phyloP scores from a whole-genome alignment of 306 rosid species.

The Aeschynomene evenia region DNA sequence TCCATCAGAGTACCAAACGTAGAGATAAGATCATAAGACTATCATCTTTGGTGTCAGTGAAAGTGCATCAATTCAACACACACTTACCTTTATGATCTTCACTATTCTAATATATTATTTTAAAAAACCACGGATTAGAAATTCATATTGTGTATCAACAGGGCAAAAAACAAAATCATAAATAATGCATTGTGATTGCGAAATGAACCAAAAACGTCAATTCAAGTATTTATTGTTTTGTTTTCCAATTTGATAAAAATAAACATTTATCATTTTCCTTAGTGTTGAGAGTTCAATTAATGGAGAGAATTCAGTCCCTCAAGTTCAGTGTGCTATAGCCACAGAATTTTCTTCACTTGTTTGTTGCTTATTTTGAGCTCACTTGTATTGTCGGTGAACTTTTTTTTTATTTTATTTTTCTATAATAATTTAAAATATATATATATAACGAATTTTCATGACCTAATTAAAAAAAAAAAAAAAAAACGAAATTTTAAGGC shows the following conservation, averaged over 20 bases:
- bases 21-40: constrained; percentile 28
- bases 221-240: background rate
- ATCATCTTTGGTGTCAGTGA: constrained; percentile 45
- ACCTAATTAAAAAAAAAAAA: no score
- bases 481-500: background rate
- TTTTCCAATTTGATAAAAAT: background rate
- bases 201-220: background rate
- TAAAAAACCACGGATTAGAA: no score
- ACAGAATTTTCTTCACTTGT: background rate
- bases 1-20: background rate
- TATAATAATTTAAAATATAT: no score
- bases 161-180: background rate
- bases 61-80: no score
- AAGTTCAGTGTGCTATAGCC: background rate
- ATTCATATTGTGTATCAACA: background rate
- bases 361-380: background rate
- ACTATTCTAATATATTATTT: no score
- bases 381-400: constrained; percentile 4
- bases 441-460: no score
- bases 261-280: background rate
- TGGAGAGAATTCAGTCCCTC: background rate
- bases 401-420: background rate
- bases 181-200: background rate
- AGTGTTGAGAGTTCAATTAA: background rate
- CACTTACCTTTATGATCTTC: background rate